Conservation (phyloP, 192 early-diverging fungal genomes). For the Entomortierella parvispora region DNA sequence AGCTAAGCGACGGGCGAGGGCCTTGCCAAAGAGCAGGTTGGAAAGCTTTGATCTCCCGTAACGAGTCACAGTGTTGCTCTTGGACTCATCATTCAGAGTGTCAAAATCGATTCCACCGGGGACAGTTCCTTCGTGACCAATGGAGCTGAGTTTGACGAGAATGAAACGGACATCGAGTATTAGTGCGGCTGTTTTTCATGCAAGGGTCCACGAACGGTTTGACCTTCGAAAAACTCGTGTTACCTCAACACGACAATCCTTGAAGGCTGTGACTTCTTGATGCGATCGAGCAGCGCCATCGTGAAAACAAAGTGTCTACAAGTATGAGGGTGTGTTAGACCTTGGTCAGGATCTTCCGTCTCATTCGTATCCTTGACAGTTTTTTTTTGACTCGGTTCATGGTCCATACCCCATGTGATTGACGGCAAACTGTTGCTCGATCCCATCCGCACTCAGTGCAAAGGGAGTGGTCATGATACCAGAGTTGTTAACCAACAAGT, state of each 20-base stretch:
- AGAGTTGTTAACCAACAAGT: slow-evolving; percentile 45
- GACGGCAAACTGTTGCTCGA: slow-evolving; percentile 50
- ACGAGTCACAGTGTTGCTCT: slow-evolving; percentile 19
- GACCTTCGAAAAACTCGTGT: too few relatives aligned
- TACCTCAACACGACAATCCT: slow-evolving; percentile 24
- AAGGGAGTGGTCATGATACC: slow-evolving; percentile 7
- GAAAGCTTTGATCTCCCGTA: slow-evolving; percentile 61
- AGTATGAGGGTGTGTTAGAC: background rate
- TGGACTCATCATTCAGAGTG: slow-evolving; percentile 13
- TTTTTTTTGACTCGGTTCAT: slow-evolving; percentile 16
- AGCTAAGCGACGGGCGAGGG: slow-evolving; percentile 40
- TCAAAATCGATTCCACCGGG: background rate
- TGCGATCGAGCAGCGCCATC: slow-evolving; percentile 4
- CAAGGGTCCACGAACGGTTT: too few relatives aligned
- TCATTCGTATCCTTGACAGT: background rate
- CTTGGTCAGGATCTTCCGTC: too few relatives aligned
- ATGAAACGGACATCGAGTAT: too few relatives aligned
- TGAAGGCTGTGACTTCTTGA: slow-evolving; percentile 20
- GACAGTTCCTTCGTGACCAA: slow-evolving; percentile 33
- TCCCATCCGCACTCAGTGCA: slow-evolving; percentile 20
- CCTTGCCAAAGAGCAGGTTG: slow-evolving; percentile 53
- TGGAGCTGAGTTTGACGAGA: slow-evolving; percentile 7
- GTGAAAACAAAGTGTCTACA: slow-evolving; percentile 18
- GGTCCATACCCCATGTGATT: slow-evolving; percentile 53
- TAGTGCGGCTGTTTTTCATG: too few relatives aligned